Conservation (phyloP, 345 rosid species). For the Melaleuca alternifolia region DNA sequence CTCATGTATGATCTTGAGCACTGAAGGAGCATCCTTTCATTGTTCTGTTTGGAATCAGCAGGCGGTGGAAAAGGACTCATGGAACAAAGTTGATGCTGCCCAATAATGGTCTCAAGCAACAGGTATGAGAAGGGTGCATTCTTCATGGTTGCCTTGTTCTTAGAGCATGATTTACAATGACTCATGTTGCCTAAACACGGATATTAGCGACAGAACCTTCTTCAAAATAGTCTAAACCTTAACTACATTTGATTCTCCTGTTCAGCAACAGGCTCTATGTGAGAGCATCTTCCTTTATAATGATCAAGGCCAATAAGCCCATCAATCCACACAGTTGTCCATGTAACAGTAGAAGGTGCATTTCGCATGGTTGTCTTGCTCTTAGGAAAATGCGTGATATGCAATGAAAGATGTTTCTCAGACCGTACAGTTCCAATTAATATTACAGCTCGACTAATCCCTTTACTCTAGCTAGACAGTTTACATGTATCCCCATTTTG, state of each 20-base stretch:
- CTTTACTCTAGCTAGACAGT: not conserved
- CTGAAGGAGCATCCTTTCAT: not conserved
- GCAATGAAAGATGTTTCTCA: not conserved
- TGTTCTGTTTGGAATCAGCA: not conserved
- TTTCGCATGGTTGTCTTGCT: not conserved
- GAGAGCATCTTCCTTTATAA: not conserved
- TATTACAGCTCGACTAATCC: not conserved
- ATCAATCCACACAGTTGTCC: not conserved
- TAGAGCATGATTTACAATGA: not conserved
- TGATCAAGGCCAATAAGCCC: not conserved
- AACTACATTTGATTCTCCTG: too few relatives aligned
- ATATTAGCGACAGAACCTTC: not conserved
- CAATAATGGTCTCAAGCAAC: not conserved
- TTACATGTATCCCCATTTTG: not conserved
- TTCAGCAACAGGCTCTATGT: not conserved
- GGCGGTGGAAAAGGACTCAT: not conserved
- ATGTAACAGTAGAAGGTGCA: not conserved
- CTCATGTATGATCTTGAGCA: slow-evolving; percentile 12
- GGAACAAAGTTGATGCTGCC: not conserved
- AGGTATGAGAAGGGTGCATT: not conserved
- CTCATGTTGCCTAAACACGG: not conserved
- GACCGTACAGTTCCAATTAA: not conserved
- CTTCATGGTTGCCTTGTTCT: not conserved
- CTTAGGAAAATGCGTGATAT: not conserved
- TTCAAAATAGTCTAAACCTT: not conserved